Evolutionary conservation across 2,329 filamentous ascomycete genomes (phyloP), one percentile per base, ranked within the genome.

Genomic region (Neofusicoccum sp.): DNA sequence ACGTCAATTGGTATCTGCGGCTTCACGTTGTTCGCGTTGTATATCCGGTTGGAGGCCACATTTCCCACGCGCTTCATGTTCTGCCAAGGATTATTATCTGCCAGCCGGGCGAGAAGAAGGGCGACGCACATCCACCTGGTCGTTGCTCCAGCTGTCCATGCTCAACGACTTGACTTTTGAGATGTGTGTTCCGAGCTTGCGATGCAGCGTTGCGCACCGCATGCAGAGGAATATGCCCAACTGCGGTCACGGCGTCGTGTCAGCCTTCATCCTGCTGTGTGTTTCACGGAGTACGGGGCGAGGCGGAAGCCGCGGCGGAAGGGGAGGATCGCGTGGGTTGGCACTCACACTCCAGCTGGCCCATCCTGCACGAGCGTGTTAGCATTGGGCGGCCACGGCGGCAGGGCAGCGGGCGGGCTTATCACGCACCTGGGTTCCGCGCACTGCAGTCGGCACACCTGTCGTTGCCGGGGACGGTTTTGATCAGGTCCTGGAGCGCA

Each of bases 91-190:
- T 69, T 33, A 73, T 33, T 16, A 59, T 66, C 33, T 62, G 41
- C 48, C 33, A 43, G 39, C 34, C 58, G 31, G 31, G 64, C 50
- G 37, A 65, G 33, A 22, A 52, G 63, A 72, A 62, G 67, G 41
- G 5, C n/a, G 45, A 78, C 86, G 79, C 82, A 97, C 93, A 79
- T 99, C 95, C 67, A 99, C 93, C 80, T 99, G 95, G 65, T 98
- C 95, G 72, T 89, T 89, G 54, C 91, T 88, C 95, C 95, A 99
- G 69, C 90, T 95, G 79, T 99, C 95, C 93, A 99, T 98, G 77
- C 91, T 98, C 80, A 99, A 79, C 41, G 93, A 98, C 79, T 99
- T 99, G 81, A 99, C 93, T 78, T 99, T 99, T 68, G 93, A 97
- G 67, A 99, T 92, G 78, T 99, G 95, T 44, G 95, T 98, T 66